phyloP scores from a whole-genome alignment of 768 basidiomycete species.

The Tylopilus rubrobrunneus region DNA sequence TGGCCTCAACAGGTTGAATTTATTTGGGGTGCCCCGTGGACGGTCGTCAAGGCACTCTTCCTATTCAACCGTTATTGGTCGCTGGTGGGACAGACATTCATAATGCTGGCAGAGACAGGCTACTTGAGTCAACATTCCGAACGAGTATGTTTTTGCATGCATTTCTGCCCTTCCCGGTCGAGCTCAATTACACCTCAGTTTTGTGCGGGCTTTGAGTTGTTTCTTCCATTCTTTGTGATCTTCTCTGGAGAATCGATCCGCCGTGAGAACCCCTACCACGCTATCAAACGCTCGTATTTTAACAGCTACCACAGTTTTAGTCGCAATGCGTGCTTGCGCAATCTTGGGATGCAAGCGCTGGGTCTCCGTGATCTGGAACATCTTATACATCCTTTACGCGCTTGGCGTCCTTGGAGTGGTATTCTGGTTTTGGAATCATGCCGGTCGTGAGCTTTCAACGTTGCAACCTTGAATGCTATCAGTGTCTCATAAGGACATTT shows the following conservation, averaged over 20 bases:
- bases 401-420: neutral
- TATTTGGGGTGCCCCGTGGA: slow-evolving; percentile 18
- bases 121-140: slow-evolving; percentile 11
- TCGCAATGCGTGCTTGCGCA: slow-evolving; percentile 24
- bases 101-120: slow-evolving; percentile 23
- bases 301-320: slow-evolving; percentile 14
- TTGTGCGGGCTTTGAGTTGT: slow-evolving; percentile 3
- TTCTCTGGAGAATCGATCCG: slow-evolving; percentile 21
- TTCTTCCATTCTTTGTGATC: neutral
- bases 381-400: slow-evolving; percentile 12
- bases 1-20: slow-evolving; percentile 8
- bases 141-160: slow-evolving; percentile 2
- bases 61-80: slow-evolving; percentile 15
- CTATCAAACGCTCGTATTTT: neutral
- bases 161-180: neutral
- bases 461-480: neutral
- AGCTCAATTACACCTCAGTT: slow-evolving; percentile 11
- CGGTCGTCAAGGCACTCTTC: slow-evolving; percentile 11
- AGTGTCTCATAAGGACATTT: neutral
- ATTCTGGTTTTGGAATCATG: neutral
- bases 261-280: slow-evolving; percentile 8
- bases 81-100: slow-evolving; percentile 17
- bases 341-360: slow-evolving; percentile 14
- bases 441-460: neutral
- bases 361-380: neutral